Conservation (phyloP, 176 grass and related monocot genomes). For the Oryza meridionalis region DNA sequence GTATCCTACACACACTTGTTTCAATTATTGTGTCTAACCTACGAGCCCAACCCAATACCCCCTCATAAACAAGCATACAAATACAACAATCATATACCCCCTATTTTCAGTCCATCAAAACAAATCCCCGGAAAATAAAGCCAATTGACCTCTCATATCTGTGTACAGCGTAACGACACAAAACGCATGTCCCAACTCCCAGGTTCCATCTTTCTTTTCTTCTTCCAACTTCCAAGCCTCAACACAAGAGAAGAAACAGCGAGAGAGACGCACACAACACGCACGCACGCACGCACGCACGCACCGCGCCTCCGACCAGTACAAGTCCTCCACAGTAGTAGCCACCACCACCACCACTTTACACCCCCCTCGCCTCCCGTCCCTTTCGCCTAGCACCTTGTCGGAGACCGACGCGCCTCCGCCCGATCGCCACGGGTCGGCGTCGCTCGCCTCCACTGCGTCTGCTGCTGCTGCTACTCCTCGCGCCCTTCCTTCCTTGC, state of each 20-base stretch:
- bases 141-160: not conserved
- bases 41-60: not conserved
- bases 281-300: not conserved
- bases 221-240: not conserved
- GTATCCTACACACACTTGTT: constrained; percentile 17
- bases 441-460: constrained; percentile 35
- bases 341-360: not conserved
- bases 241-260: not conserved
- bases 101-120: too few species aligned
- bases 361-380: constrained; percentile 21
- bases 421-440: not conserved
- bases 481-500: constrained; percentile 61
- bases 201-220: not conserved
- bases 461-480: not conserved
- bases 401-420: constrained; percentile 61
- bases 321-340: not conserved
- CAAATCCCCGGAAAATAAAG: not conserved
- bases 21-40: not conserved
- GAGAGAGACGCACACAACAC: too few species aligned
- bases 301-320: not conserved
- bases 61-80: not conserved
- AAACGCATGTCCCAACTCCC: constrained; percentile 8
- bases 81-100: not conserved
- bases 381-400: constrained; percentile 54
- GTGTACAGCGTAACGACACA: not conserved